A percentile compares a stretch with the other conserved stretches of the same genome.
Conservation (phyloP, 495 filamentous ascomycete genomes). For the Neurospora sp. region DNA sequence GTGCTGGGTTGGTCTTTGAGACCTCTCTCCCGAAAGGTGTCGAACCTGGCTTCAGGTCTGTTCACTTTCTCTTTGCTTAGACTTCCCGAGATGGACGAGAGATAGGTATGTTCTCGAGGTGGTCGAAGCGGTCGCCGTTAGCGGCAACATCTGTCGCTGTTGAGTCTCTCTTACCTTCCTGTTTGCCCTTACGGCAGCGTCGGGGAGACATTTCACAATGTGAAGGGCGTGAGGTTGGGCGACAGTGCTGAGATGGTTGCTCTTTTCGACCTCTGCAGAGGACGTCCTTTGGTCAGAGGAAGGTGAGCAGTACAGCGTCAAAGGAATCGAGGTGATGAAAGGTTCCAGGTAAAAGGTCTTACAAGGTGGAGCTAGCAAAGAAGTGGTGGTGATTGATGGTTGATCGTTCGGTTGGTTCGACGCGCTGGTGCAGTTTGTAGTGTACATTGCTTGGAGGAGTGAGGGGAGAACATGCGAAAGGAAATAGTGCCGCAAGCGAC, state of each 20-base stretch:
- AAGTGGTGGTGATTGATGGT: neutral
- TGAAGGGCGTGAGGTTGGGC: too few relatives aligned
- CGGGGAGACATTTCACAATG: too few relatives aligned
- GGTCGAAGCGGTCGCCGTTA: too few relatives aligned
- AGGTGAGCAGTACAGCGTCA: neutral
- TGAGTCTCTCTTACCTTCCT: too few relatives aligned
- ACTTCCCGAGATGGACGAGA: too few relatives aligned
- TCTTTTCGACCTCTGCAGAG: neutral
- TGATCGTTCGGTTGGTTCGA: neutral
- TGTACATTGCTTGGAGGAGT: neutral
- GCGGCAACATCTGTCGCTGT: too few relatives aligned
- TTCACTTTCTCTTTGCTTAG: too few relatives aligned
- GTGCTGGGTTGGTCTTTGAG: neutral
- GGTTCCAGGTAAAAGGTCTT: too few relatives aligned
- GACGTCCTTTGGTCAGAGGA: neutral
- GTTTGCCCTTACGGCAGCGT: too few relatives aligned
- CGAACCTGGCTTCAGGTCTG: too few relatives aligned
- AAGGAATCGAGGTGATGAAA: too few relatives aligned
- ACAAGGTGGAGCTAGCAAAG: neutral
- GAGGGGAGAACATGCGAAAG: neutral
- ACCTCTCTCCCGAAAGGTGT: neutral
- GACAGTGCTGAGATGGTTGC: neutral
- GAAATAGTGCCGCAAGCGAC: neutral
- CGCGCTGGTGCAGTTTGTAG: neutral
- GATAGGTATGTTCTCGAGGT: too few relatives aligned